Evolutionary conservation across 2,329 filamentous ascomycete species (phyloP).

Genomic region (Colletotrichum filicis): DNA sequence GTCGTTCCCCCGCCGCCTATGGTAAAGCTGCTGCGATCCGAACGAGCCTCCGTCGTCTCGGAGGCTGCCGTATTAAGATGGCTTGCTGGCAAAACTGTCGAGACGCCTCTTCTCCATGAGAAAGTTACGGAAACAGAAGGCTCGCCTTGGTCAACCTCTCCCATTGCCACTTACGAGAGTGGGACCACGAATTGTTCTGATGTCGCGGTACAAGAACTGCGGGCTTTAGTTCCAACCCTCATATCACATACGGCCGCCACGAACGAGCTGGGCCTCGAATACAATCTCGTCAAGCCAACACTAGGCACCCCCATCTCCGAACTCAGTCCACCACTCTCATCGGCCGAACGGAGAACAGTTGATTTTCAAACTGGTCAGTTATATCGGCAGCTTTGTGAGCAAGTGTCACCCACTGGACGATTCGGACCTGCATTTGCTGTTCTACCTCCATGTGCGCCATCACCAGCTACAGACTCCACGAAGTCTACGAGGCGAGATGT

Average conservation of each 20-base stretch:
- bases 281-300: constrained; percentile 54
- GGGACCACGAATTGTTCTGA: neutral
- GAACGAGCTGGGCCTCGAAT: constrained; percentile 47
- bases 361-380: constrained; percentile 61
- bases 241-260: constrained; percentile 49
- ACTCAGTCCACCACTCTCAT: constrained; percentile 46
- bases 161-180: neutral
- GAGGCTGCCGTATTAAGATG: constrained; percentile 59
- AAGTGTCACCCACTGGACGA: constrained; percentile 56
- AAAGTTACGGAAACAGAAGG: constrained; percentile 17
- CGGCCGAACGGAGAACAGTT: constrained; percentile 48
- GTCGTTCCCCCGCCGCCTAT: constrained; percentile 55
- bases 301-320: constrained; percentile 51
- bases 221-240: constrained; percentile 49
- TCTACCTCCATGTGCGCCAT: constrained; percentile 36
- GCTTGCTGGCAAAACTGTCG: constrained; percentile 45
- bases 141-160: neutral
- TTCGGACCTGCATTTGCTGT: constrained; percentile 60
- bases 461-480: neutral
- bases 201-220: neutral
- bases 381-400: constrained; percentile 53
- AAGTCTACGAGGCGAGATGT: constrained; percentile 17
- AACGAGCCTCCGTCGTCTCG: constrained; percentile 55
- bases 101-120: constrained; percentile 20
- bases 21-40: constrained; percentile 57